Conservation (phyloP, 75 land plant genomes). For the Azolla pinnata region DNA sequence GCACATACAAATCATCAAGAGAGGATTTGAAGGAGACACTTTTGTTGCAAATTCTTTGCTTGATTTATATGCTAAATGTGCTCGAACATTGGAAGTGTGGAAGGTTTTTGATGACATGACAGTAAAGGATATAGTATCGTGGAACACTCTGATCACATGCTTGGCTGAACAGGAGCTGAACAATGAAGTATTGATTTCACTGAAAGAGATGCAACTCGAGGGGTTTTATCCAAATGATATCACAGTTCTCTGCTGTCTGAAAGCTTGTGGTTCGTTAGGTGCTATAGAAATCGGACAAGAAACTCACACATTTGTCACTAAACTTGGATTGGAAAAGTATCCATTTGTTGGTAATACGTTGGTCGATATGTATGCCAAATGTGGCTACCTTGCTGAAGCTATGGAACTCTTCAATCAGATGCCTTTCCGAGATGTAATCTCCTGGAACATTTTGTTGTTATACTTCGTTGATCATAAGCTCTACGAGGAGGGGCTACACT, state of each 20-base stretch:
- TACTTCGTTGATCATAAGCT: slow-evolving; percentile 37
- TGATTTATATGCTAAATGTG: slow-evolving; percentile 7
- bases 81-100: slow-evolving; percentile 23
- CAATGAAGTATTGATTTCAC: neutral
- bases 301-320: slow-evolving; percentile 8
- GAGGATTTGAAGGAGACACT: neutral
- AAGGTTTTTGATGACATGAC: slow-evolving; percentile 25
- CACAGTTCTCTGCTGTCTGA: neutral
- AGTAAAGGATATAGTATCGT: slow-evolving; percentile 24
- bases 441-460: slow-evolving; percentile 41
- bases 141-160: slow-evolving; percentile 34
- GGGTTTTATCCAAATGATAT: neutral
- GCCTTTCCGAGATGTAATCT: slow-evolving; percentile 2
- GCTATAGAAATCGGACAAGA: slow-evolving; percentile 9
- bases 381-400: slow-evolving; percentile 23
- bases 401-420: slow-evolving; percentile 22
- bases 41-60: neutral
- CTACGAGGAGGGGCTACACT: slow-evolving; percentile 13
- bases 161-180: slow-evolving; percentile 13
- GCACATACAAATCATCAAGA: neutral
- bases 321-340: slow-evolving; percentile 3
- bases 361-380: slow-evolving; percentile 40
- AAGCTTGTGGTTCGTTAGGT: slow-evolving; percentile 3
- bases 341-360: slow-evolving; percentile 15
- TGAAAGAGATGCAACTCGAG: neutral